Conservation (phyloP, 1,284 basidiomycete genomes). For the Heterobasidion irregulare region DNA sequence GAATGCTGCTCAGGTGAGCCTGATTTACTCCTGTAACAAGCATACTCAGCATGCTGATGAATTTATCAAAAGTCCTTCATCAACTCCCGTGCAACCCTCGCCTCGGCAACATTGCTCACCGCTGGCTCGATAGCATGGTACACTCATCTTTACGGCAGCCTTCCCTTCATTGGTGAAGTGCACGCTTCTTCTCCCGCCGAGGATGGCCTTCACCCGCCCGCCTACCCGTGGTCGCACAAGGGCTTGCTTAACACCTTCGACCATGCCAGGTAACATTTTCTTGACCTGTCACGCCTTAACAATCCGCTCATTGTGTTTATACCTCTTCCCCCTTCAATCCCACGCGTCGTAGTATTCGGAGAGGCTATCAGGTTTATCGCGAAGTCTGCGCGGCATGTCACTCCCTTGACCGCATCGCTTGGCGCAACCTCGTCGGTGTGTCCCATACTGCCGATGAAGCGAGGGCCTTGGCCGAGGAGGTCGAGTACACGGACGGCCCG, state of each 20-base stretch:
- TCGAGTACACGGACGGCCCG: slow-evolving; percentile 96
- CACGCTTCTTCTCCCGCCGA: slow-evolving; percentile 89
- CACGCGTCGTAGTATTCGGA: slow-evolving; percentile 67
- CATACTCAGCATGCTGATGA: not conserved
- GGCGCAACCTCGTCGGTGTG: slow-evolving; percentile 98
- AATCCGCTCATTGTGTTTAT: not conserved
- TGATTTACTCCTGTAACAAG: not conserved
- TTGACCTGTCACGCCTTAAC: not conserved
- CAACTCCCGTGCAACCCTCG: slow-evolving; percentile 73
- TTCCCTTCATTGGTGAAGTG: slow-evolving; percentile 83
- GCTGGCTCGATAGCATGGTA: slow-evolving; percentile 94
- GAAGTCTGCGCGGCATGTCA: slow-evolving; percentile 99
- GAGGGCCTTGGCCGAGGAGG: slow-evolving; percentile 90
- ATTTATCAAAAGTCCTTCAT: slow-evolving; percentile 30
- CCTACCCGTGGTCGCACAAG: slow-evolving; percentile 88
- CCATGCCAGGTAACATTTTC: slow-evolving; percentile 66
- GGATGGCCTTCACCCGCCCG: slow-evolving; percentile 87
- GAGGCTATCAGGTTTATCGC: slow-evolving; percentile 98
- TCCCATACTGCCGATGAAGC: slow-evolving; percentile 93
- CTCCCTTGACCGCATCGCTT: slow-evolving; percentile 98
- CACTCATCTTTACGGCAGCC: slow-evolving; percentile 85
- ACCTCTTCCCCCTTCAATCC: slow-evolving; percentile 6
- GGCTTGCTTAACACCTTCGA: slow-evolving; percentile 90
- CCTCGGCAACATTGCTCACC: slow-evolving; percentile 72
- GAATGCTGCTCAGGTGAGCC: slow-evolving; percentile 48